phyloP scores from a whole-genome alignment of 768 basidiomycete genomes.

The Nidularia sp. region DNA sequence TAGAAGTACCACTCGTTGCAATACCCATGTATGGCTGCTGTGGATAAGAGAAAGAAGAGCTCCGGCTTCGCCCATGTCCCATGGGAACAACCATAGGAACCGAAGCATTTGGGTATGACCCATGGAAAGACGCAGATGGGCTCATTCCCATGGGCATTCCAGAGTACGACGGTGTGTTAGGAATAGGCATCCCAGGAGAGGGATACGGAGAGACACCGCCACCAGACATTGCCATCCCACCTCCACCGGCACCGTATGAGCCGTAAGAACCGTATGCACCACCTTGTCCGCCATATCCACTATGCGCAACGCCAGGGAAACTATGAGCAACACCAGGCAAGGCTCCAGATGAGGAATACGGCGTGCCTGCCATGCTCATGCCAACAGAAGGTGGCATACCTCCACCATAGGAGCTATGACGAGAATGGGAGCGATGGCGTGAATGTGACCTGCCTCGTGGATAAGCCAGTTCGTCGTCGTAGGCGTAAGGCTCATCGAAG shows the following conservation, averaged over 20 bases:
- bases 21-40: slow-evolving; percentile 18
- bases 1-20: slow-evolving; percentile 11
- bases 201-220: slow-evolving; percentile 14
- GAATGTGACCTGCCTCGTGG: slow-evolving; percentile 24
- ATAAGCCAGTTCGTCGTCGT: slow-evolving; percentile 26
- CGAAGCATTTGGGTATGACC: not conserved
- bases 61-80: slow-evolving; percentile 19
- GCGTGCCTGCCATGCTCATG: slow-evolving; percentile 16
- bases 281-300: slow-evolving; percentile 12
- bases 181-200: slow-evolving; percentile 13
- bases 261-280: slow-evolving; percentile 18
- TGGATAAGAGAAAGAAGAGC: slow-evolving; percentile 30
- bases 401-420: slow-evolving; percentile 22
- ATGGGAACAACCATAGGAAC: slow-evolving; percentile 17
- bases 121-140: slow-evolving; percentile 3
- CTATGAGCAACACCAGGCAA: slow-evolving; percentile 1
- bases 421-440: slow-evolving; percentile 31
- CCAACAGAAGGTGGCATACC: slow-evolving; percentile 14
- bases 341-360: slow-evolving; percentile 6
- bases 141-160: slow-evolving; percentile 9
- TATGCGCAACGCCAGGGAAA: slow-evolving; percentile 10
- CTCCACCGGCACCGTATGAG: slow-evolving; percentile 7
- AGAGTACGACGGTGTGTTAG: slow-evolving; percentile 19
- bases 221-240: slow-evolving; percentile 13
- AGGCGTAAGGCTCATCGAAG: slow-evolving; percentile 34